Conservation (phyloP, 805 yeast genomes). For the Candida sonorensis region DNA sequence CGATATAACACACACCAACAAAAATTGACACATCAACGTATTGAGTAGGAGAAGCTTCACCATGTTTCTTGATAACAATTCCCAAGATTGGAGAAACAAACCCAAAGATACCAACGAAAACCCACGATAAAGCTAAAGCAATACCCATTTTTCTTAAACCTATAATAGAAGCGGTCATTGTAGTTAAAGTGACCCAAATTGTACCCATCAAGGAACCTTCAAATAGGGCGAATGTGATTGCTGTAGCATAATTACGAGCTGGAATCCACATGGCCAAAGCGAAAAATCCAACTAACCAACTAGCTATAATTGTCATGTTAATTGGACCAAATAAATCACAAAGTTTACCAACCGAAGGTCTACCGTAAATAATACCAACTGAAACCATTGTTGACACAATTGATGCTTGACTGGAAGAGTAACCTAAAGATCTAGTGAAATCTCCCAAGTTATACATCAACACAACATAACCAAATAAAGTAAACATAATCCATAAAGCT, state of each 20-base stretch:
- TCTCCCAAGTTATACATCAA: constrained; percentile 53
- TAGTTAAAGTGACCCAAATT: constrained; percentile 48
- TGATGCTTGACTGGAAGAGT: constrained; percentile 46
- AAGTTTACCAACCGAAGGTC: constrained; percentile 48
- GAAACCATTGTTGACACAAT: constrained; percentile 54
- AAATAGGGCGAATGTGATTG: constrained; percentile 43
- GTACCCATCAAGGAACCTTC: constrained; percentile 57
- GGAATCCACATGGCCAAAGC: constrained; percentile 52
- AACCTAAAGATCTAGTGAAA: constrained; percentile 55
- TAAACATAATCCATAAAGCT: constrained; percentile 36
- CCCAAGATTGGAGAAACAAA: constrained; percentile 60
- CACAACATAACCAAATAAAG: constrained; percentile 56
- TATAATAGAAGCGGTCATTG: constrained; percentile 44
- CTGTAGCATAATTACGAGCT: constrained; percentile 49
- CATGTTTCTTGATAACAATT: constrained; percentile 36
- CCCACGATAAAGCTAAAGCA: constrained; percentile 43
- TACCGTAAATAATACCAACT: constrained; percentile 47
- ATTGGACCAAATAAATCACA: constrained; percentile 48
- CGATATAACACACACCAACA: constrained; percentile 49
- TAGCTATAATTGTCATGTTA: constrained; percentile 34
- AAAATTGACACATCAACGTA: constrained; percentile 51
- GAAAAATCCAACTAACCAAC: constrained; percentile 33
- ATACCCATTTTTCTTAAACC: constrained; percentile 49
- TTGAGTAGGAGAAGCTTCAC: constrained; percentile 34
- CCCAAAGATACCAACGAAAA: constrained; percentile 41